Evolutionary conservation across 331 rosid species (phyloP).

Genomic region (Cucumis variabilis): DNA sequence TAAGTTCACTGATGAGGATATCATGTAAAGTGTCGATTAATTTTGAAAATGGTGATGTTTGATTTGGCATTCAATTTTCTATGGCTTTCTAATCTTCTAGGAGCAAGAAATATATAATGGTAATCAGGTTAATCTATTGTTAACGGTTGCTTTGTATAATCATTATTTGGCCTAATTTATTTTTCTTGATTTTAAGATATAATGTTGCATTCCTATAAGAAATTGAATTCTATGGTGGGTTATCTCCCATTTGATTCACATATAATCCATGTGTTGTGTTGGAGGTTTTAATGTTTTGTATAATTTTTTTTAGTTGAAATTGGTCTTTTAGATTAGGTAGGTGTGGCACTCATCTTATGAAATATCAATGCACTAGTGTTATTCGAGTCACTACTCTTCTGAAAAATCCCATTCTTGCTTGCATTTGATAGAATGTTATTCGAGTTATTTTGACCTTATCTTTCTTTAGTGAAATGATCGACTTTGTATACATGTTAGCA

Average conservation of each 20-base stretch:
- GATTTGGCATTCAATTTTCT: background rate
- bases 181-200: background rate
- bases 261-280: background rate
- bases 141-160: background rate
- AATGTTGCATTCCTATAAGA: background rate
- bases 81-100: background rate
- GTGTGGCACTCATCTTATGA: background rate
- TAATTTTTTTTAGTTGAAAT: background rate
- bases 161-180: background rate
- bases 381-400: background rate
- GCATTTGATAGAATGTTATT: background rate
- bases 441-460: background rate
- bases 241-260: background rate
- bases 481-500: background rate
- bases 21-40: conserved; percentile 87
- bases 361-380: background rate
- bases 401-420: too few relatives aligned
- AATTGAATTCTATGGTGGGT: background rate
- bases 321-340: background rate
- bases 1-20: conserved; percentile 89
- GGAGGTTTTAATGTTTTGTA: background rate
- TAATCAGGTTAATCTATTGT: background rate
- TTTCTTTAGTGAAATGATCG: too few relatives aligned
- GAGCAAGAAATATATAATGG: background rate
- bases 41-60: conserved; percentile 29